Conservation (phyloP, 108 stramenopile genomes). For the Seminavis robusta region DNA sequence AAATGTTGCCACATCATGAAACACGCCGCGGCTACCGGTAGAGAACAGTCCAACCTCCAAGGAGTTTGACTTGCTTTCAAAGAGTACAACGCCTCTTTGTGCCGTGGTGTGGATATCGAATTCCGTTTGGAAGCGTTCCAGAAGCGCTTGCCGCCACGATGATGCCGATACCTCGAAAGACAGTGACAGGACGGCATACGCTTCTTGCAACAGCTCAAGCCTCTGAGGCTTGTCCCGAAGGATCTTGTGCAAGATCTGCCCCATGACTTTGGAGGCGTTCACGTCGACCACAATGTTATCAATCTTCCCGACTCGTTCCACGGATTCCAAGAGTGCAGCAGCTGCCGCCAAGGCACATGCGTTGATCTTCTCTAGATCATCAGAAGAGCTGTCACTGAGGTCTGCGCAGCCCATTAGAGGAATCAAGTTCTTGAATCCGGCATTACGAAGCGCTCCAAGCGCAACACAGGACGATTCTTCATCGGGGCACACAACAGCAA, state of each 20-base stretch:
- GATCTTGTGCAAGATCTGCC: conserved; percentile 27
- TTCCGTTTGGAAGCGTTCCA: conserved; percentile 28
- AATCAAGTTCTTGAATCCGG: no score
- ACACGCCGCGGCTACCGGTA: conserved; percentile 12
- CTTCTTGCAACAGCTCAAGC: not conserved
- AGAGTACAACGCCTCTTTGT: conserved; percentile 13
- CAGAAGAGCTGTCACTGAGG: no score
- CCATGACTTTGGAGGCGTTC: conserved; percentile 9
- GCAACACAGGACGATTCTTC: no score
- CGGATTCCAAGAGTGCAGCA: no score
- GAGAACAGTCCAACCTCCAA: conserved; percentile 11
- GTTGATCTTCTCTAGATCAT: no score
- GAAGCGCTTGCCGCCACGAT: conserved; percentile 16
- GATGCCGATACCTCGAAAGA: conserved; percentile 6
- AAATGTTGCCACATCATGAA: conserved; percentile 9
- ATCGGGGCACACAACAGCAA: no score
- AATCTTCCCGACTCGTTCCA: conserved; percentile 12
- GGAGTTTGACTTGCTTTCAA: conserved; percentile 16
- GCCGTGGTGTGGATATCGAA: conserved; percentile 15
- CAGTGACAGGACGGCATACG: not conserved
- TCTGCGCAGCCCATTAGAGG: no score
- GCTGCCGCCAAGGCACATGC: no score
- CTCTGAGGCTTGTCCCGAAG: not conserved
- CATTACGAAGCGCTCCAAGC: no score
- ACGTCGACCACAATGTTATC: conserved; percentile 27